Conservation (phyloP, 108 stramenopile species). For the Skeletonema costatum region DNA sequence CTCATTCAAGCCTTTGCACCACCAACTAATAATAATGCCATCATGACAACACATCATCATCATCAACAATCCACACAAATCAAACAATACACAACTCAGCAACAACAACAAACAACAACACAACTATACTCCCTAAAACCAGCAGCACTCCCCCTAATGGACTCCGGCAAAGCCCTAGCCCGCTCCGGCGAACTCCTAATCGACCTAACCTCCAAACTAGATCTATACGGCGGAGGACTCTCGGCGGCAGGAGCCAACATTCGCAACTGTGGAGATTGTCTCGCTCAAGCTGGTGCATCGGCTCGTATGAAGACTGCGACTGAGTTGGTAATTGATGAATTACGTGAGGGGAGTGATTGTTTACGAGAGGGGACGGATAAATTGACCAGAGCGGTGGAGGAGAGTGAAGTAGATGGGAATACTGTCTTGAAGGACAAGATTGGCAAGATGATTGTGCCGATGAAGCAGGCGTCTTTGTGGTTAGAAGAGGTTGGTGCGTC, state of each 20-base stretch:
- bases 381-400: conserved; percentile 48
- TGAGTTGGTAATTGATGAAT: conserved; percentile 79
- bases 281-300: conserved; percentile 85
- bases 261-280: conserved; percentile 72
- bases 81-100: too few relatives aligned
- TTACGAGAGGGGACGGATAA: conserved; percentile 56
- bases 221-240: conserved; percentile 74
- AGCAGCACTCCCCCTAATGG: conserved; percentile 72
- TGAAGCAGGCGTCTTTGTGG: conserved; percentile 7
- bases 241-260: conserved; percentile 70
- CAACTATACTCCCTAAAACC: conserved; percentile 61
- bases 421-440: conserved; percentile 27
- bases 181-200: conserved; percentile 79
- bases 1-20: too few relatives aligned
- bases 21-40: too few relatives aligned
- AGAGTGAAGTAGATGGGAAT: conserved; percentile 55
- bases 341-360: conserved; percentile 79
- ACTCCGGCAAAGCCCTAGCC: conserved; percentile 80
- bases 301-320: conserved; percentile 78
- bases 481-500: conserved; percentile 64
- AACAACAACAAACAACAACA: too few relatives aligned
- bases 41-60: too few relatives aligned
- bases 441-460: conserved; percentile 23
- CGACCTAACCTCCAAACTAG: conserved; percentile 54
- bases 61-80: too few relatives aligned